A percentile compares a stretch with the other conserved stretches of the same genome.
phyloP scores from a whole-genome alignment of 225 moss, liverwort and hornwort species.

The Takakia lepidozioides region DNA sequence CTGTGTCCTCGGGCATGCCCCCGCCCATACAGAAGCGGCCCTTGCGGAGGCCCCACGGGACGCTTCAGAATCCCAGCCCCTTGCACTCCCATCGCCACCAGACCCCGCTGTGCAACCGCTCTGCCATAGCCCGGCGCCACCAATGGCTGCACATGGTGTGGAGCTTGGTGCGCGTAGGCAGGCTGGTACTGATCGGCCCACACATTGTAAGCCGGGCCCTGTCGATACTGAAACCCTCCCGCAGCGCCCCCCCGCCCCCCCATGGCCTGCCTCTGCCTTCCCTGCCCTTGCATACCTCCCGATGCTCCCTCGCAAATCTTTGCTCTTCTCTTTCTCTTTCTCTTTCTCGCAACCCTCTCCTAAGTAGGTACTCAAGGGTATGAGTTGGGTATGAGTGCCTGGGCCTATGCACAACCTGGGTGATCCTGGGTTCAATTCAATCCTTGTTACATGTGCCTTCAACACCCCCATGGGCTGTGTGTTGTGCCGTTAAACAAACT shows the following conservation, averaged over 20 bases:
- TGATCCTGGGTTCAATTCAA: too few relatives aligned
- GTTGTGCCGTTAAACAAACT: too few relatives aligned
- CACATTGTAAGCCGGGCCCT: slow-evolving; percentile 2
- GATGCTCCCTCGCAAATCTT: not conserved
- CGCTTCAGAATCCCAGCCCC: slow-evolving; percentile 70
- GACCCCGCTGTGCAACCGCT: slow-evolving; percentile 13
- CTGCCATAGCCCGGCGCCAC: slow-evolving; percentile 14
- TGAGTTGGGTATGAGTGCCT: too few relatives aligned
- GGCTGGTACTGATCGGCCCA: slow-evolving; percentile 24
- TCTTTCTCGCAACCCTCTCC: too few relatives aligned
- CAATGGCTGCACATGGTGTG: slow-evolving; percentile 8
- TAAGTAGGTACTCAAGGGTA: too few relatives aligned
- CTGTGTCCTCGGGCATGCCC: slow-evolving; percentile 48
- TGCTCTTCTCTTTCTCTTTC: too few relatives aligned
- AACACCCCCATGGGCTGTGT: too few relatives aligned
- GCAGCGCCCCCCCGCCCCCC: slow-evolving; percentile 9
- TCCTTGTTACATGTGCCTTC: too few relatives aligned
- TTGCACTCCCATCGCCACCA: slow-evolving; percentile 58
- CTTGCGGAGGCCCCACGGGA: slow-evolving; percentile 45
- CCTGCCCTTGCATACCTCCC: not conserved
- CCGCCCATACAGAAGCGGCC: slow-evolving; percentile 43
- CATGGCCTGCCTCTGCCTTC: not conserved
- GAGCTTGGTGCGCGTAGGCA: slow-evolving; percentile 5
- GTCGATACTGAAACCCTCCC: slow-evolving; percentile 23
- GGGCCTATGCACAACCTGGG: too few relatives aligned